Conservation (phyloP, 768 basidiomycete species). For the Mycena epipterygia region DNA sequence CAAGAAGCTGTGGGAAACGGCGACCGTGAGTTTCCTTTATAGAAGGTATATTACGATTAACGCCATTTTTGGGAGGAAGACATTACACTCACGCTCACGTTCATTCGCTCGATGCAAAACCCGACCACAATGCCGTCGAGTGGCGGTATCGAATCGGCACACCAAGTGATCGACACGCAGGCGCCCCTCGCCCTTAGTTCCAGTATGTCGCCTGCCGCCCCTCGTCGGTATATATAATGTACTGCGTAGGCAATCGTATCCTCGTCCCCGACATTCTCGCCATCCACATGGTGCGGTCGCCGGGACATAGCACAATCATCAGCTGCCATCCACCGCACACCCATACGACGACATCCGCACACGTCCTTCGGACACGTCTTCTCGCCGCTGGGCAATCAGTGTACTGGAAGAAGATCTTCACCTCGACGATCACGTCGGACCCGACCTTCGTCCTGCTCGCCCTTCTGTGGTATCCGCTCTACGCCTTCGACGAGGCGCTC, state of each 20-base stretch:
- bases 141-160: conserved; percentile 39
- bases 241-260: conserved; percentile 44
- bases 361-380: conserved; percentile 52
- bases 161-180: conserved; percentile 65
- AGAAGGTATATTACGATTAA: neutral
- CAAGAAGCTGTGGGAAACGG: conserved; percentile 58
- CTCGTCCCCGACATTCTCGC: conserved; percentile 64
- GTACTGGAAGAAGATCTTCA: conserved; percentile 61
- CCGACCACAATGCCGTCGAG: conserved; percentile 37
- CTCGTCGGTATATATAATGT: neutral
- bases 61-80: conserved; percentile 48
- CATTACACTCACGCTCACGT: conserved; percentile 68
- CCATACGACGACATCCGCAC: conserved; percentile 51
- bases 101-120: conserved; percentile 57
- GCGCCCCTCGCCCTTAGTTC: conserved; percentile 56
- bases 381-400: conserved; percentile 55
- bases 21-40: conserved; percentile 50
- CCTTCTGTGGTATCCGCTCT: conserved; percentile 70
- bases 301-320: conserved; percentile 55
- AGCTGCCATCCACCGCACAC: conserved; percentile 55
- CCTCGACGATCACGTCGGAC: conserved; percentile 51
- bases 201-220: conserved; percentile 41
- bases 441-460: conserved; percentile 69
- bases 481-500: conserved; percentile 72
- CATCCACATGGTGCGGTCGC: conserved; percentile 66